These are phyloP conservation scores for Pseudogymnoascus verrucosus DNA, from an alignment of 2,329 filamentous ascomycete species.

Conservation along the genomic window DNA sequence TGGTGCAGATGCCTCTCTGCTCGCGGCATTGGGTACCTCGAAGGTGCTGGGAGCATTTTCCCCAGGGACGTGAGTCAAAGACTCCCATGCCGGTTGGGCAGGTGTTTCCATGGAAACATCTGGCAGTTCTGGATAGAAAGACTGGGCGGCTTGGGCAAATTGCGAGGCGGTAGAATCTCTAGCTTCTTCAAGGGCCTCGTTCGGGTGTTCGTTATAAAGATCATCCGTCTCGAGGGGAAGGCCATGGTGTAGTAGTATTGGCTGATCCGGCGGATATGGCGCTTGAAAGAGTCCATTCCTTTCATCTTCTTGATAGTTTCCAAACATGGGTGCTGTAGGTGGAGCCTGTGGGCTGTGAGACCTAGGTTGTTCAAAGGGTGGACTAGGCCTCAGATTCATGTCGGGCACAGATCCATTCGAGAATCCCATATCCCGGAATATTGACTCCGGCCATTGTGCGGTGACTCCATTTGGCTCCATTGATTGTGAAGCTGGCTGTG, in stretches of 20 bases:
- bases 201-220: neutral
- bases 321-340: neutral
- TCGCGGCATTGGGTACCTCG: neutral
- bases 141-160: neutral
- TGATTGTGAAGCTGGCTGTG: neutral
- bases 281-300: neutral
- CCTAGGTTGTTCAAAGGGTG: neutral
- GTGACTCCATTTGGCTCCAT: neutral
- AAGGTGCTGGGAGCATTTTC: neutral
- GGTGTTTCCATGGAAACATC: constrained; percentile 5
- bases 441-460: neutral
- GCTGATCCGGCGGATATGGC: neutral
- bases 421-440: constrained; percentile 6
- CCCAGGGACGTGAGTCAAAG: neutral
- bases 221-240: neutral
- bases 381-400: neutral
- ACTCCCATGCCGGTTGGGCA: neutral
- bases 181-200: neutral
- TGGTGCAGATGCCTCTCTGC: neutral
- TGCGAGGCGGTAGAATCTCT: neutral
- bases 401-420: neutral
- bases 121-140: neutral
- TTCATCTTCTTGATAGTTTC: neutral
- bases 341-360: neutral
- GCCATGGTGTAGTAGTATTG: neutral